Conservation (phyloP, 768 basidiomycete genomes). For the Trametes cinnabarina region DNA sequence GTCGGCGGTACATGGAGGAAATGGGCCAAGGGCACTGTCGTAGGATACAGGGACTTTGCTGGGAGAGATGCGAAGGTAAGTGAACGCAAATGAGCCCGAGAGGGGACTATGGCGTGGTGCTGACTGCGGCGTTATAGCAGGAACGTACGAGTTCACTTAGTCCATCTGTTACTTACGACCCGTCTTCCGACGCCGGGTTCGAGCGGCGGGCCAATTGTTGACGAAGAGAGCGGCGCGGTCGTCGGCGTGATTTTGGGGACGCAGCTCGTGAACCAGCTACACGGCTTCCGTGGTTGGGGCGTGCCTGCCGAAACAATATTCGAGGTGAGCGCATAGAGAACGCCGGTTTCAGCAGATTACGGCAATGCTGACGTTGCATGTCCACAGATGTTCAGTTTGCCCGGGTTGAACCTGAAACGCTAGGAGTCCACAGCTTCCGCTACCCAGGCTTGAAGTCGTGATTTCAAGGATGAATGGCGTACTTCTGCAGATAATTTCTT, state of each 20-base stretch:
- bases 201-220: slow-evolving; percentile 68
- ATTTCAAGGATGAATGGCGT: no score
- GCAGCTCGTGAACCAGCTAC: slow-evolving; percentile 53
- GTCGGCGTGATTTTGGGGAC: slow-evolving; percentile 64
- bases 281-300: slow-evolving; percentile 60
- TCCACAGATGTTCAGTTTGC: slow-evolving; percentile 52
- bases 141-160: slow-evolving; percentile 66
- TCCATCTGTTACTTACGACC: slow-evolving; percentile 53
- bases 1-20: slow-evolving; percentile 52
- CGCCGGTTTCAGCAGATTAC: no score
- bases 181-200: slow-evolving; percentile 60
- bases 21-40: slow-evolving; percentile 50
- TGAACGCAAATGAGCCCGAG: no score
- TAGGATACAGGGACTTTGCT: slow-evolving; percentile 59
- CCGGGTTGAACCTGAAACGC: slow-evolving; percentile 37
- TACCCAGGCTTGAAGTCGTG: no score
- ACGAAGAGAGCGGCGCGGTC: slow-evolving; percentile 58
- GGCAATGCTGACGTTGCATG: neutral
- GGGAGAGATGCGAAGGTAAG: slow-evolving; percentile 56
- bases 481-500: no score
- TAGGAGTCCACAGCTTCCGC: no score
- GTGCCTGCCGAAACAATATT: slow-evolving; percentile 61
- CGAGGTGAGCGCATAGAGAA: slow-evolving; percentile 45
- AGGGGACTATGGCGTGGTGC: no score
- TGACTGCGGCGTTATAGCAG: no score